Conservation (phyloP, 2,329 filamentous ascomycete genomes). For the Microcyclospora tardicrescens region DNA sequence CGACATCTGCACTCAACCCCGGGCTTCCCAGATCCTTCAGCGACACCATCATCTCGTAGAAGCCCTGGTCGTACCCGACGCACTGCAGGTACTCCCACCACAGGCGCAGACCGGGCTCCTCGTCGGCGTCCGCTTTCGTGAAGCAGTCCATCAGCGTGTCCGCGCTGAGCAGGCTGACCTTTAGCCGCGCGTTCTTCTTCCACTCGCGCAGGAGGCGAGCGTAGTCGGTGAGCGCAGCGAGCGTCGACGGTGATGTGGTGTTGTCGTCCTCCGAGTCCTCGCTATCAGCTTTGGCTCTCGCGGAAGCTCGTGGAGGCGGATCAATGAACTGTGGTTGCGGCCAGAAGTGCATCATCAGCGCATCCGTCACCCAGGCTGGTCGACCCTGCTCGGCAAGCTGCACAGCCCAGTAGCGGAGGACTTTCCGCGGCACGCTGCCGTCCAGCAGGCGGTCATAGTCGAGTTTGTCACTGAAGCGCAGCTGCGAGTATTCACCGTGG, state of each 20-base stretch:
- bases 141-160: slow-evolving; percentile 29
- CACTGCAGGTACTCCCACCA: slow-evolving; percentile 38
- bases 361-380: slow-evolving; percentile 30
- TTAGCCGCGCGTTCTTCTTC: slow-evolving; percentile 27
- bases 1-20: neutral
- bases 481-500: slow-evolving; percentile 34
- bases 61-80: slow-evolving; percentile 27
- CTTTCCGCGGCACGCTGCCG: slow-evolving; percentile 21
- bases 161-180: slow-evolving; percentile 23
- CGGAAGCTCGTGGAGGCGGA: slow-evolving; percentile 12
- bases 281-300: too few species aligned
- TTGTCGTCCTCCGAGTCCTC: slow-evolving; percentile 2
- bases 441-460: slow-evolving; percentile 29
- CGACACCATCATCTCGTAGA: slow-evolving; percentile 29
- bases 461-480: slow-evolving; percentile 31
- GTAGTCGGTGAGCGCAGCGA: slow-evolving; percentile 22
- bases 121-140: slow-evolving; percentile 27
- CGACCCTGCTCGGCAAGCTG: slow-evolving; percentile 24
- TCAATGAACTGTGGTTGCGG: slow-evolving; percentile 30
- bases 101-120: slow-evolving; percentile 29
- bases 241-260: slow-evolving; percentile 12
- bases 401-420: slow-evolving; percentile 26
- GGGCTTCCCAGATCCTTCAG: slow-evolving; percentile 4
- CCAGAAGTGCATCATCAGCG: slow-evolving; percentile 30
- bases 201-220: slow-evolving; percentile 25